phyloP scores from a whole-genome alignment of 805 yeast species.

The Candida gorgasii region DNA sequence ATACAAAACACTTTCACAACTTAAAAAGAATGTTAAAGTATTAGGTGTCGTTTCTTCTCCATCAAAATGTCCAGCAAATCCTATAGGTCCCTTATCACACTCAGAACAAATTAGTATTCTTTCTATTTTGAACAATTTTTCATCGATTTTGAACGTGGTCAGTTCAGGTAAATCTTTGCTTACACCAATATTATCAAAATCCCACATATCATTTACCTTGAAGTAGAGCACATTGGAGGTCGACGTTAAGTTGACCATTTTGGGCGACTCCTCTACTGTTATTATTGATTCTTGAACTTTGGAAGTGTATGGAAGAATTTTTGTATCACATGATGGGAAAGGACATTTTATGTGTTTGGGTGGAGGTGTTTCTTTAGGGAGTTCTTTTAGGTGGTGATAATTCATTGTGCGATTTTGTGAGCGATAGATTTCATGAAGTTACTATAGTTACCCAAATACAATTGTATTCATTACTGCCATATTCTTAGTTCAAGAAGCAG shows the following conservation, averaged over 20 bases:
- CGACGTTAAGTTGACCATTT: slow-evolving; percentile 23
- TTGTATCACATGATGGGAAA: slow-evolving; percentile 24
- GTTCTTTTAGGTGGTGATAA: not conserved
- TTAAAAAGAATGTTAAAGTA: slow-evolving; percentile 44
- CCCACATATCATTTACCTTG: slow-evolving; percentile 65
- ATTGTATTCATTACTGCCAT: no score
- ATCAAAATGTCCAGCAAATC: slow-evolving; percentile 53
- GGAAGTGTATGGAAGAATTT: slow-evolving; percentile 21
- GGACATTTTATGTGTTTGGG: slow-evolving; percentile 23
- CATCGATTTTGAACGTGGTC: slow-evolving; percentile 20
- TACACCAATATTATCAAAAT: slow-evolving; percentile 77
- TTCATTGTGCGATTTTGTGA: not conserved
- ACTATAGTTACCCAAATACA: no score
- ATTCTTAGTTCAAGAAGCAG: no score
- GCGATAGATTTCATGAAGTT: no score
- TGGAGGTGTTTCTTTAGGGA: not conserved
- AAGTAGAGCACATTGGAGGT: slow-evolving; percentile 30
- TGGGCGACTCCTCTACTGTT: slow-evolving; percentile 27
- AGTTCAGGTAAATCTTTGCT: slow-evolving; percentile 45
- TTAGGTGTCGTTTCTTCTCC: slow-evolving; percentile 31
- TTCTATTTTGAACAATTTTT: slow-evolving; percentile 34
- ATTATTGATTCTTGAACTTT: slow-evolving; percentile 1
- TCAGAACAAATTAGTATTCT: slow-evolving; percentile 69
- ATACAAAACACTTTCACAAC: slow-evolving; percentile 47
- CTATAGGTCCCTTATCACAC: slow-evolving; percentile 78